These are phyloP conservation scores for Gliomastix tumulicola DNA, from an alignment of 2,329 filamentous ascomycete species.

Conservation along the genomic window DNA sequence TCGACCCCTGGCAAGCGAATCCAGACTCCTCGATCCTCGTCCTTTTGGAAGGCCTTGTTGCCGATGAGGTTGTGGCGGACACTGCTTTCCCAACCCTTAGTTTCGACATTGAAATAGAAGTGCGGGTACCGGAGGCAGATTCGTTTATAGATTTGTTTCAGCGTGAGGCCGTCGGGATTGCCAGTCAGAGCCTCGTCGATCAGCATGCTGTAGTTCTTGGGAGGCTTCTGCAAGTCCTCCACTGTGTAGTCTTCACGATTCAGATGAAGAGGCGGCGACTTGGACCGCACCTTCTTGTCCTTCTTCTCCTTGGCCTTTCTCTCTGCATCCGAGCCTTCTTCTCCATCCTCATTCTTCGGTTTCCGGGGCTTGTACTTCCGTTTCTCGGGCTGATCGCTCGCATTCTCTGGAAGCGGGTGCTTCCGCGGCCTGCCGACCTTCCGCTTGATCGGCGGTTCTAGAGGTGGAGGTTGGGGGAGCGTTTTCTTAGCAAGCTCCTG, in stretches of 20 bases:
- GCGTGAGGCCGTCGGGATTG: constrained; percentile 44
- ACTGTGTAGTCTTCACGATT: constrained; percentile 47
- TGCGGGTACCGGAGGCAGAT: constrained; percentile 52
- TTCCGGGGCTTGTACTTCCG: constrained; percentile 60
- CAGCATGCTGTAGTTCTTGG: constrained; percentile 54
- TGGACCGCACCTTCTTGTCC: constrained; percentile 50
- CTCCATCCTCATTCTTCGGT: constrained; percentile 43
- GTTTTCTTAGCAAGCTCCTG: constrained; percentile 43
- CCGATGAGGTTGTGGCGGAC: constrained; percentile 58
- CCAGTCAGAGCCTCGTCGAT: constrained; percentile 53
- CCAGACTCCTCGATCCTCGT: constrained; percentile 50
- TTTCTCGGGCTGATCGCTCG: constrained; percentile 49
- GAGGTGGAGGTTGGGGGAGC: constrained; percentile 34
- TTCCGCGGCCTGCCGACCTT: constrained; percentile 61
- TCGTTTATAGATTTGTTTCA: constrained; percentile 58
- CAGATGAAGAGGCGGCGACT: constrained; percentile 53
- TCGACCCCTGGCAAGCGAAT: constrained; percentile 50
- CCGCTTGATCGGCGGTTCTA: constrained; percentile 50
- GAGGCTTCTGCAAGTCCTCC: constrained; percentile 53
- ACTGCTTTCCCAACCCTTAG: constrained; percentile 60
- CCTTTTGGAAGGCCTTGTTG: constrained; percentile 54
- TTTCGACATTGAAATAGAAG: constrained; percentile 53
- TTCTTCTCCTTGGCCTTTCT: constrained; percentile 50
- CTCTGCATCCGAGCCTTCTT: constrained; percentile 49
- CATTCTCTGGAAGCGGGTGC: constrained; percentile 52